These are phyloP conservation scores for Xerocomellus chrysenteron DNA, from an alignment of 768 basidiomycete genomes.

Conservation along the genomic window DNA sequence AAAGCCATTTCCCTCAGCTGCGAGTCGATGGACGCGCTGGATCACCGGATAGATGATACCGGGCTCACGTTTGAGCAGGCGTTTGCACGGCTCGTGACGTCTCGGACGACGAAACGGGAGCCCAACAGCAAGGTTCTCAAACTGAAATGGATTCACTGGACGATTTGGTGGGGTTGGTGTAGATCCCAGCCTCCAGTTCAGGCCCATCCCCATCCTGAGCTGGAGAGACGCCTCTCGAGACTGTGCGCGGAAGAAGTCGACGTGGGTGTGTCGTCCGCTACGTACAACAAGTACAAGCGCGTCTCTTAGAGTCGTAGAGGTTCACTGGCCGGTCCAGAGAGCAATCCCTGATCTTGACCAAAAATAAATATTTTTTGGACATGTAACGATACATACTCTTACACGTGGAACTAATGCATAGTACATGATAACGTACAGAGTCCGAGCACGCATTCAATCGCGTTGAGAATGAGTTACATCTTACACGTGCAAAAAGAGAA, in stretches of 20 bases:
- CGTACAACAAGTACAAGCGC: conserved; percentile 34
- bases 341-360: neutral
- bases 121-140: conserved; percentile 25
- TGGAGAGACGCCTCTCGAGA: conserved; percentile 23
- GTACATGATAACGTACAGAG: conserved; percentile 12
- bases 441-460: neutral
- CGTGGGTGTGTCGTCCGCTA: conserved; percentile 30
- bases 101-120: conserved; percentile 27
- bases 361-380: neutral
- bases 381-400: conserved; percentile 13
- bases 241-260: conserved; percentile 28
- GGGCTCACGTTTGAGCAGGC: conserved; percentile 31
- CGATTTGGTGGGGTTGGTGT: conserved; percentile 32
- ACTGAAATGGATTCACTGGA: conserved; percentile 33
- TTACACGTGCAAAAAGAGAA: conserved; percentile 6
- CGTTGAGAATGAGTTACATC: neutral
- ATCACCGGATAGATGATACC: conserved; percentile 18
- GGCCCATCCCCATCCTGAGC: conserved; percentile 20
- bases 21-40: conserved; percentile 26
- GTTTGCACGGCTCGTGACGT: conserved; percentile 23
- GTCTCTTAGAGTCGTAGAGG: conserved; percentile 16
- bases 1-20: conserved; percentile 32
- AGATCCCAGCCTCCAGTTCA: conserved; percentile 20
- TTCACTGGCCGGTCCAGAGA: conserved; percentile 14
- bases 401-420: conserved; percentile 21